These are phyloP conservation scores for Sugiyamaella smithiae DNA, from an alignment of 805 yeast species.

Conservation along the genomic window DNA sequence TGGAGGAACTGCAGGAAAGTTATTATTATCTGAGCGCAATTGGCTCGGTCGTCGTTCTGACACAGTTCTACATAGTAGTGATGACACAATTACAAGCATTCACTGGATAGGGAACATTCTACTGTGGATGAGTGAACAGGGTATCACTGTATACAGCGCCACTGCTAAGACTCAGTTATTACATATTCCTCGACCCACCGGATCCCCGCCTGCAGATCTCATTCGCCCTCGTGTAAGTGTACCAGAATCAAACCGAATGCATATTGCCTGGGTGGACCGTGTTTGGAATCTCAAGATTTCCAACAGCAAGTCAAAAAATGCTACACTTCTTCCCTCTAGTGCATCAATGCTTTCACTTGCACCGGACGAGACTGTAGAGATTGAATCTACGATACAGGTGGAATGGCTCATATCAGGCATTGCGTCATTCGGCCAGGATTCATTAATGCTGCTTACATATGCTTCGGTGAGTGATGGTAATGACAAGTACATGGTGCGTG, in stretches of 20 bases:
- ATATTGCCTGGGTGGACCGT: constrained; percentile 80
- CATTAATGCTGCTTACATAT: constrained; percentile 58
- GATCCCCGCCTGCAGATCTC: constrained; percentile 64
- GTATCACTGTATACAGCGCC: constrained; percentile 66
- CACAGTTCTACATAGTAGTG: constrained; percentile 52
- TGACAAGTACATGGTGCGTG: constrained; percentile 14
- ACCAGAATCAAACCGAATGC: constrained; percentile 61
- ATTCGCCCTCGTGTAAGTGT: constrained; percentile 77
- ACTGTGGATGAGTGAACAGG: constrained; percentile 81
- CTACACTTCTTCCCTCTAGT: constrained; percentile 13
- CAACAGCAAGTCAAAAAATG: constrained; percentile 23
- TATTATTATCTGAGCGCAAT: constrained; percentile 67
- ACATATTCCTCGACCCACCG: constrained; percentile 55
- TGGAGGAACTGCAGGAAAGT: constrained; percentile 89
- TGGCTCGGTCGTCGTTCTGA: constrained; percentile 89
- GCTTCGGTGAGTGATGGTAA: not conserved
- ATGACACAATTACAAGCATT: constrained; percentile 69
- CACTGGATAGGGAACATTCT: constrained; percentile 61
- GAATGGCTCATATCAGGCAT: constrained; percentile 71
- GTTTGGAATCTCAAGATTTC: constrained; percentile 66
- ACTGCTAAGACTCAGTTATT: constrained; percentile 48
- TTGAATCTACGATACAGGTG: constrained; percentile 40
- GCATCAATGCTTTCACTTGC: constrained; percentile 16
- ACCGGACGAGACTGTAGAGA: constrained; percentile 25
- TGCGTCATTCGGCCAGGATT: constrained; percentile 69